phyloP scores from a whole-genome alignment of 1,284 basidiomycete species.

The Porphyrellus sp. region DNA sequence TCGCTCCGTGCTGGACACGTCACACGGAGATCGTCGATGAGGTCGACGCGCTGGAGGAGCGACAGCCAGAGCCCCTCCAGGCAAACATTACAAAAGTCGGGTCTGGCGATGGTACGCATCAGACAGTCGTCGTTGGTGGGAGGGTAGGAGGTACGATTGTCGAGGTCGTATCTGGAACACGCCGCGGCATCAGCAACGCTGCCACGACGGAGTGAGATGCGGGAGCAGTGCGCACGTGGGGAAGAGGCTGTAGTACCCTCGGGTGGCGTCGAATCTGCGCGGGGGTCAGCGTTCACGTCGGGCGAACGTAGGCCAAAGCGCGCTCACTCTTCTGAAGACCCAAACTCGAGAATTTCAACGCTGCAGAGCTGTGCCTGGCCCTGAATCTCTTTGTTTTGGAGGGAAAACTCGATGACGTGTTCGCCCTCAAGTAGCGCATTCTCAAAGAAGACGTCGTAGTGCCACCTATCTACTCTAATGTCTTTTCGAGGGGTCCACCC shows the following conservation, averaged over 20 bases:
- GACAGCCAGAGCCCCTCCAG: constrained; percentile 69
- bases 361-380: constrained; percentile 73
- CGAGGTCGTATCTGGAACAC: constrained; percentile 50
- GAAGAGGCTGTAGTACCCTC: constrained; percentile 68
- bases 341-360: constrained; percentile 76
- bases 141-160: constrained; percentile 62
- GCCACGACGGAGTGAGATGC: not conserved
- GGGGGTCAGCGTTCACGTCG: not conserved
- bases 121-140: constrained; percentile 83
- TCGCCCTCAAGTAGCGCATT: constrained; percentile 43
- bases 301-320: not conserved
- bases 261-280: constrained; percentile 58
- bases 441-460: constrained; percentile 57
- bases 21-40: constrained; percentile 52
- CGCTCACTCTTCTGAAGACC: constrained; percentile 57
- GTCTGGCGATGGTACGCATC: constrained; percentile 72
- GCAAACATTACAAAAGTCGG: constrained; percentile 77
- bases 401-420: constrained; percentile 56
- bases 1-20: constrained; percentile 4
- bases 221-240: constrained; percentile 54
- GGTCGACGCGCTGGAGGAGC: constrained; percentile 53
- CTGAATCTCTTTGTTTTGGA: constrained; percentile 50
- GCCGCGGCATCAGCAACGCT: not conserved
- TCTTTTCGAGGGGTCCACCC: constrained; percentile 53
- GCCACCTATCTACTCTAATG: constrained; percentile 69